Base-by-base conservation (phyloP, 2,329 filamentous ascomycete genomes). In the Seiridium unicorne region DNA sequence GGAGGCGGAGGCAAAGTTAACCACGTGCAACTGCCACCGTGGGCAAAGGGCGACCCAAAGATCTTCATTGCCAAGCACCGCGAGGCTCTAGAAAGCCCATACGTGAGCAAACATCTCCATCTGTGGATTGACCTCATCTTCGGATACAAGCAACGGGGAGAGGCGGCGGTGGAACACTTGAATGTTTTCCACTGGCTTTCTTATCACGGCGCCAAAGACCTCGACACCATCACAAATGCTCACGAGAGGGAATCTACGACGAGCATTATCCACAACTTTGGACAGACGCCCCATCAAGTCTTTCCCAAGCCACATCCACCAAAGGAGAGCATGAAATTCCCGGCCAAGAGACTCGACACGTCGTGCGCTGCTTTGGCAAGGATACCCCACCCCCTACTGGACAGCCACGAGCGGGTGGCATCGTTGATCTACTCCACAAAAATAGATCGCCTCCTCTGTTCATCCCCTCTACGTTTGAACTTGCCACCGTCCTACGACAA, bases 131-230 rank as follows among this genome's bases (percentile, higher is more conserved):
- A 99, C 70, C 81, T 99, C 3, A 85, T 99, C 4, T 99, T 99
- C 73, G 95, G 95, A 0, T 90, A 83, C 74, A 97, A 98, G 76
- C 96, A 99, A 74, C 89, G 91, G 57, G 95, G 95, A 40, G 94
- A 98, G 60, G 91, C 93, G 3, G 95, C 95, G 0, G 82, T 97
- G 1, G 94, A 98, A 65, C 91, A 89, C 26, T 86, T 94, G 46
- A 99, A 99, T 68, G 93, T 99, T 31, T 99, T 97, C 77, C 94
- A 98, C 65, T 92, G 96, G 72, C 83, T 97, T 26, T 98, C 94
- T 0, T 99, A 99, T 70, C 91, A 93, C 62, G 96, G 95, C 5
- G 93, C 94, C 3, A 96, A 91, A 64, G 92, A 99, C 72, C 79
- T 99, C 4, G 95, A 99, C 73, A 89, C 88, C 57, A 98, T 99